Evolutionary conservation across 805 yeast species (phyloP).

Genomic region (Metschnikowia koreensis): DNA sequence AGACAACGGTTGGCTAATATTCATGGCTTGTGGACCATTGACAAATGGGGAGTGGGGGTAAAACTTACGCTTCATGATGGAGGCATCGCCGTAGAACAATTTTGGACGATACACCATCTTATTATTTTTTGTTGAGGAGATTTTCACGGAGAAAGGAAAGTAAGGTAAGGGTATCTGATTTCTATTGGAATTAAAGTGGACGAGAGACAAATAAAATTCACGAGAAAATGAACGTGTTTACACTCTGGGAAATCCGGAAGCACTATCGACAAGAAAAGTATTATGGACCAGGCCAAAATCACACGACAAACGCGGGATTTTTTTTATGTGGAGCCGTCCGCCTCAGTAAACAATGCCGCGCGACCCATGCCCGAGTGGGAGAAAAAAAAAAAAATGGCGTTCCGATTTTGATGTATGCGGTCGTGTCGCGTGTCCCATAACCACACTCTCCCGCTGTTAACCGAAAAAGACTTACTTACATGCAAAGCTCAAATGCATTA

Average conservation of each 20-base stretch:
- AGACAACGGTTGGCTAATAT: slow-evolving; percentile 42
- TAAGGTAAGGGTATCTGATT: neutral
- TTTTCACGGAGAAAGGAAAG: neutral
- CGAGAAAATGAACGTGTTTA: no score
- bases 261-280: neutral
- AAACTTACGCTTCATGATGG: slow-evolving; percentile 11
- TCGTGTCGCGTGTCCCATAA: neutral
- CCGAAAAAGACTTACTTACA: neutral
- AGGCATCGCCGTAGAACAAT: slow-evolving; percentile 16
- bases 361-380: neutral
- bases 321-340: slow-evolving; percentile 5
- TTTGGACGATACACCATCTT: slow-evolving; percentile 19
- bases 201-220: neutral
- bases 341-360: slow-evolving; percentile 1
- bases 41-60: slow-evolving; percentile 25
- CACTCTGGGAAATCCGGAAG: neutral
- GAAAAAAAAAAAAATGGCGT: neutral
- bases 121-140: neutral
- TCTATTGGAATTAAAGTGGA: neutral
- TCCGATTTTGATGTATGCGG: slow-evolving; percentile 5
- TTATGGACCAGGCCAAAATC: neutral
- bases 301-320: slow-evolving; percentile 10
- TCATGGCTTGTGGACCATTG: slow-evolving; percentile 38
- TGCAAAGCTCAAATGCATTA: neutral
- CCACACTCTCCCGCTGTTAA: neutral